Base-by-base conservation (phyloP, 2,329 filamentous ascomycete genomes). In the Penicillium sp. region DNA sequence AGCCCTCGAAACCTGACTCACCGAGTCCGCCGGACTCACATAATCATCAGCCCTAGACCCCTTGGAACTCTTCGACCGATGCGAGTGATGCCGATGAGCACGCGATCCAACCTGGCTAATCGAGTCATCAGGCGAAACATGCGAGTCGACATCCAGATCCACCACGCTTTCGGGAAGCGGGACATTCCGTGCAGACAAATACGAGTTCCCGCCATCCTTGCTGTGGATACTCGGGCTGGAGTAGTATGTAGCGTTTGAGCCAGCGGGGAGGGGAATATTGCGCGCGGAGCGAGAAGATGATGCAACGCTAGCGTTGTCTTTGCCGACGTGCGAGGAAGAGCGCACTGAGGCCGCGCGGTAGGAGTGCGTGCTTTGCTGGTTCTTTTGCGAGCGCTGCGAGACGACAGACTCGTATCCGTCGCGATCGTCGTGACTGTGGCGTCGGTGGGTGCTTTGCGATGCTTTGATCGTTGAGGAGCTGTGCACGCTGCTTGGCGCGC, bases 111-210 rank as follows among this genome's bases (percentile, higher is more conserved):
- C 81, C 48, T 91, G 89, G 63, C 87, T 86, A 59, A 92, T 85
- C 0, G 91, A 96, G 74, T 97, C 93, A 55, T 89, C 83, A 9
- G 91, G 87, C 0, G 88, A 89, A 64, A 99, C 79, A 19, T 92
- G 86, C 15, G 75, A 76, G 50, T 78, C 70, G 12, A 73, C 69
- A 35, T 75, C 72, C 13, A 71, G 62, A 9, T 71, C 72, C 8
- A 66, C 55, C 19, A 71, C 66, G 53, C 70, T 75, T 27, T 72
- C 69, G 0, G 72, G 72, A 4, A 75, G 64, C 6, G 71, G 70
- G 13, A 74, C 58, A 27, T 73, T 48, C 25, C 67, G 63, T 1
- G 70, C 66, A 6, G 65, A 65, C 43, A 64, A 31, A 19, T 61
- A 57, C 5, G 66, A 65, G 13, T 45, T 45, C 21, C 50, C 38